phyloP scores from a whole-genome alignment of 2,329 filamentous ascomycete genomes.

The Mycosphaerella arachidis region DNA sequence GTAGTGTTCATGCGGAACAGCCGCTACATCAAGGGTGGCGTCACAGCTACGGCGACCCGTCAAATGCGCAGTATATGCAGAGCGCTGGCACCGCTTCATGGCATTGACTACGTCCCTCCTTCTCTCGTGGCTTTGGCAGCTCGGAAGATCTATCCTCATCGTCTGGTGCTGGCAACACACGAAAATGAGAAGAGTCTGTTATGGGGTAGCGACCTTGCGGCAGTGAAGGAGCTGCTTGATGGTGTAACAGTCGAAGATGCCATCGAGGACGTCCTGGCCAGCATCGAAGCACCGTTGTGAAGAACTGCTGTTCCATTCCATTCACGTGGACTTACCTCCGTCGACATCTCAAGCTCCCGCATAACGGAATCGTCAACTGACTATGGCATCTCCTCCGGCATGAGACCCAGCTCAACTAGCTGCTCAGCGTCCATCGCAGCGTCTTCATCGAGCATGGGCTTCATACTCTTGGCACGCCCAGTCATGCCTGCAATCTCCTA shows the following conservation, averaged over 20 bases:
- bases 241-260: slow-evolving; percentile 52
- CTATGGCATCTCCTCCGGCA: slow-evolving; percentile 1
- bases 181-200: slow-evolving; percentile 81
- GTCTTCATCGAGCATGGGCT: slow-evolving; percentile 4
- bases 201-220: slow-evolving; percentile 77
- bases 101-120: slow-evolving; percentile 74
- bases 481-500: slow-evolving; percentile 6
- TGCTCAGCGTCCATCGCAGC: background rate
- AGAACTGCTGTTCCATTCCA: background rate
- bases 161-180: slow-evolving; percentile 65
- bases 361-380: background rate
- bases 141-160: slow-evolving; percentile 82
- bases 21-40: slow-evolving; percentile 72
- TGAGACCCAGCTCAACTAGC: background rate
- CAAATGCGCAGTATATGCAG: slow-evolving; percentile 58
- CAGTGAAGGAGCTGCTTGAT: slow-evolving; percentile 63
- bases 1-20: slow-evolving; percentile 82
- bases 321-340: background rate
- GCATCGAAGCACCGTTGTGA: slow-evolving; percentile 53
- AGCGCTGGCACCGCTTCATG: slow-evolving; percentile 76
- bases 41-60: slow-evolving; percentile 72
- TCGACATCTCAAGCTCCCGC: background rate
- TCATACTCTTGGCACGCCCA: slow-evolving; percentile 2
- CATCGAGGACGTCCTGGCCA: slow-evolving; percentile 55
- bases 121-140: slow-evolving; percentile 77